A percentile compares a stretch with the other conserved stretches of the same genome.
Evolutionary conservation across 305 asterid species (phyloP).

Genomic region (Fraxinus dipetala): DNA sequence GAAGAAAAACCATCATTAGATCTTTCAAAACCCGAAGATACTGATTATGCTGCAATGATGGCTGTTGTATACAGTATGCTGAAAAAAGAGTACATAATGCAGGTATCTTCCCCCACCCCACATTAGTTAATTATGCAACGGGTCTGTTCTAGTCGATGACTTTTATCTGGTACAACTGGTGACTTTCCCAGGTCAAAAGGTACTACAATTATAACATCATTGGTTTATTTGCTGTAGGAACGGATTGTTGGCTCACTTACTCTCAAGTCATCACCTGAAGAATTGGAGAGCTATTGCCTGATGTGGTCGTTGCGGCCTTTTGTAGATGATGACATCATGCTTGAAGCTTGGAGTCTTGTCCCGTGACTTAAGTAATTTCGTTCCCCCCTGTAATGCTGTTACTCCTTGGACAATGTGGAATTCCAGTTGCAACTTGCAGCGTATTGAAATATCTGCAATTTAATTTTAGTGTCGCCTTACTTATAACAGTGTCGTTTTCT

Average conservation of each 20-base stretch:
- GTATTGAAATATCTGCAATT: background rate
- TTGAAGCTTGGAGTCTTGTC: conserved; percentile 60
- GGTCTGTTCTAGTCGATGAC: background rate
- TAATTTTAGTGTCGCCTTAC: background rate
- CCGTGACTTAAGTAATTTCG: conserved; percentile 16
- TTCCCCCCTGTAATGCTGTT: background rate
- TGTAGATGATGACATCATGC: conserved; percentile 62
- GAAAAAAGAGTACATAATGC: conserved; percentile 74
- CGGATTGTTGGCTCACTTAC: conserved; percentile 57
- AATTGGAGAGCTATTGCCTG: conserved; percentile 68
- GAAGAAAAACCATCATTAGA: conserved; percentile 28
- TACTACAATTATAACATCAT: background rate
- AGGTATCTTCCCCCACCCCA: conserved; percentile 42
- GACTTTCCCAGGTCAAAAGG: background rate
- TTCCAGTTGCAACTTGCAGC: background rate
- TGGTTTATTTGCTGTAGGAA: conserved; percentile 37
- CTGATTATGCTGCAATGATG: conserved; percentile 60
- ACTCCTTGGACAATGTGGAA: background rate
- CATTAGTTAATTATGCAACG: background rate
- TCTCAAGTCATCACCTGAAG: conserved; percentile 61
- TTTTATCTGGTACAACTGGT: background rate
- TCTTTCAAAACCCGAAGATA: conserved; percentile 38
- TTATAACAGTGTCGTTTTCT: background rate
- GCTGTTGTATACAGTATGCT: conserved; percentile 63
- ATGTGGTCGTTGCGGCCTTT: conserved; percentile 87